Percentiles rank a stretch among this genome's conserved stretches.
These are phyloP conservation scores for Alopecurus myosuroides DNA, from an alignment of 176 grass and related monocot genomes.

Conservation along the genomic window DNA sequence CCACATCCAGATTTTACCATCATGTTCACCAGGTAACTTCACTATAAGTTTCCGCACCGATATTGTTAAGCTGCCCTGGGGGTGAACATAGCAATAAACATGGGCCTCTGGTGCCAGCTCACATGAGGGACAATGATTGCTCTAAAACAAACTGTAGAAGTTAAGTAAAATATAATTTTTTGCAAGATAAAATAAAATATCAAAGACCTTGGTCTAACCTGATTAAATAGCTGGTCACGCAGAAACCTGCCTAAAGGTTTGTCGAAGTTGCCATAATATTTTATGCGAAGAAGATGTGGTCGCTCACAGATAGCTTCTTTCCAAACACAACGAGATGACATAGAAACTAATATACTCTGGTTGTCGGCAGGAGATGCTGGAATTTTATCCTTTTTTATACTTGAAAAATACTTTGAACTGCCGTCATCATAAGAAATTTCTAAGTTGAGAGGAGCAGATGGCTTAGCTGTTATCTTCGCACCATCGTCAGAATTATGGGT, in stretches of 20 bases:
- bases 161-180: conserved; percentile 15
- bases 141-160: conserved; percentile 44
- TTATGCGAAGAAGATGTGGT: conserved; percentile 85
- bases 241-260: conserved; percentile 90
- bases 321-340: conserved; percentile 84
- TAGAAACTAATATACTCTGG: conserved; percentile 98
- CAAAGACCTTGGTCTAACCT: conserved; percentile 54
- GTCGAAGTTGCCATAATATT: conserved; percentile 94
- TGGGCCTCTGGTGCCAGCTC: conserved; percentile 91
- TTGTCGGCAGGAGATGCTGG: conserved; percentile 80
- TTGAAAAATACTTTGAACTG: conserved; percentile 23
- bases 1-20: conserved; percentile 99
- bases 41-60: conserved; percentile 74
- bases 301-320: conserved; percentile 80
- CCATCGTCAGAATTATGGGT: conserved; percentile 13
- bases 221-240: conserved; percentile 89
- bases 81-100: conserved; percentile 96
- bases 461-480: conserved; percentile 8
- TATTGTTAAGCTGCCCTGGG: conserved; percentile 91
- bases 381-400: conserved; percentile 56
- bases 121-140: conserved; percentile 64
- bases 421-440: conserved; percentile 42
- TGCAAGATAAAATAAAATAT: not conserved
- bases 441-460: conserved; percentile 26
- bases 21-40: conserved; percentile 63